These are phyloP conservation scores for Aquanectria penicillioides DNA, from an alignment of 2,329 filamentous ascomycete genomes.

Conservation along the genomic window DNA sequence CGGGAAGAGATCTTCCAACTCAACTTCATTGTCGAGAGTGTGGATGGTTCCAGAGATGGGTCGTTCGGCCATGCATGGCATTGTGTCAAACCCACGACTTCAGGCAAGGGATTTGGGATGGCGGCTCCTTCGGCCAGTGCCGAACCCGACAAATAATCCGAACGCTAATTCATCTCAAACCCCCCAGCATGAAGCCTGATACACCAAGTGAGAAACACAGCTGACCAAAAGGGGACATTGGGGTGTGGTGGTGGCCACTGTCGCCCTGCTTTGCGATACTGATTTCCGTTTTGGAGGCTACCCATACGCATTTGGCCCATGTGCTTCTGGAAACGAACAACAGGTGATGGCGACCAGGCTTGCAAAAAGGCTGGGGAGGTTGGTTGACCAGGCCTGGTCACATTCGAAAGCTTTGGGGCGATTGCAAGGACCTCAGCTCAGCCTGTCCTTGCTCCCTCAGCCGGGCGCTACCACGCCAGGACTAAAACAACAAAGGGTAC, in stretches of 20 bases:
- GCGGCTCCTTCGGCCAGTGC: neutral
- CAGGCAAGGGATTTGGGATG: neutral
- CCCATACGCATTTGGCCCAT: constrained; percentile 21
- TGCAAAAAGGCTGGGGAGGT: constrained; percentile 17
- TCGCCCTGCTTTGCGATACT: constrained; percentile 7
- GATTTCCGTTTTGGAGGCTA: constrained; percentile 26
- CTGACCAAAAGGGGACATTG: neutral
- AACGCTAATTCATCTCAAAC: no score
- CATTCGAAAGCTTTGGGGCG: constrained; percentile 21
- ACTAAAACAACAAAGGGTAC: constrained; percentile 13
- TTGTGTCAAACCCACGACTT: constrained; percentile 34
- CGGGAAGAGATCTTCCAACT: constrained; percentile 23
- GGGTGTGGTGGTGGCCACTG: neutral
- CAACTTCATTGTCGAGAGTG: constrained; percentile 17
- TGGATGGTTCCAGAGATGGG: constrained; percentile 3
- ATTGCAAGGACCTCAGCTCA: constrained; percentile 24
- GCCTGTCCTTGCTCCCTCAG: constrained; percentile 27
- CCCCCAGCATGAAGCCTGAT: neutral
- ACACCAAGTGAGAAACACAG: neutral
- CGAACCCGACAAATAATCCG: neutral
- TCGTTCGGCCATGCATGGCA: constrained; percentile 25
- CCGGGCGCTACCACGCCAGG: constrained; percentile 23
- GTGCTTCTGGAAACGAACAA: constrained; percentile 2
- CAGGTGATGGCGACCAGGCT: neutral
- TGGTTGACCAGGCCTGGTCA: constrained; percentile 15